Evolutionary conservation across 306 rosid genomes (phyloP).

Genomic region (Prunus mira): DNA sequence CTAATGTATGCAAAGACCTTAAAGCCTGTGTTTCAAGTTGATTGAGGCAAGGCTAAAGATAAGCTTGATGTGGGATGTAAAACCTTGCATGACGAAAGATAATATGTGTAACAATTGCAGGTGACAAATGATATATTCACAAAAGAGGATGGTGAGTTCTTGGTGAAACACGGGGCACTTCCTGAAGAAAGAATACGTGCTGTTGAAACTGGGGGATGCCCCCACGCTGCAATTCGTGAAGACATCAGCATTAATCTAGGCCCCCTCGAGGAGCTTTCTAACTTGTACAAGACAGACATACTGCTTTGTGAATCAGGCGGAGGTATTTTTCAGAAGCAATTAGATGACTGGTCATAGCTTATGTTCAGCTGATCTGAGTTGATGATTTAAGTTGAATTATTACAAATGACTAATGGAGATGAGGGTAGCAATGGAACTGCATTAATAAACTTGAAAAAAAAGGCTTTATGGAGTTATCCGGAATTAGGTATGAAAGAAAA

Average conservation of each 20-base stretch:
- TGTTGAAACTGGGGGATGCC: constrained; percentile 97
- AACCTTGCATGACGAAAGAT: neutral
- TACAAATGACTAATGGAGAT: constrained; percentile 1
- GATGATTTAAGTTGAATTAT: neutral
- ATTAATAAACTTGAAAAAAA: neutral
- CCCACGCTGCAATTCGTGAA: constrained; percentile 93
- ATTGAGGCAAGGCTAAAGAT: neutral
- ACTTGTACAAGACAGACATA: constrained; percentile 67
- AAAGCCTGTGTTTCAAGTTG: neutral
- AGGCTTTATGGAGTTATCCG: neutral
- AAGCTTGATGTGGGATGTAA: neutral
- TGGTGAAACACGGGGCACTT: constrained; percentile 89
- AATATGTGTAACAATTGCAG: constrained; percentile 20
- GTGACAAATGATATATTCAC: constrained; percentile 99
- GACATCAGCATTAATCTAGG: constrained; percentile 98
- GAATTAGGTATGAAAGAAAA: neutral
- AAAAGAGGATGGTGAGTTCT: constrained; percentile 93
- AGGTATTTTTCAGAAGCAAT: constrained; percentile 42
- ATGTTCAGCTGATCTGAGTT: neutral
- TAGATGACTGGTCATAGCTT: neutral
- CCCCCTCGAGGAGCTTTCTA: constrained; percentile 90
- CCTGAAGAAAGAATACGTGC: constrained; percentile 95
- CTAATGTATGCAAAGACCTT: neutral
- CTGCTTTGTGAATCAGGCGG: constrained; percentile 99
- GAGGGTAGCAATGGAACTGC: neutral